These are phyloP conservation scores for Leccinum idahoense DNA, from an alignment of 1,284 basidiomycete genomes.

Conservation along the genomic window DNA sequence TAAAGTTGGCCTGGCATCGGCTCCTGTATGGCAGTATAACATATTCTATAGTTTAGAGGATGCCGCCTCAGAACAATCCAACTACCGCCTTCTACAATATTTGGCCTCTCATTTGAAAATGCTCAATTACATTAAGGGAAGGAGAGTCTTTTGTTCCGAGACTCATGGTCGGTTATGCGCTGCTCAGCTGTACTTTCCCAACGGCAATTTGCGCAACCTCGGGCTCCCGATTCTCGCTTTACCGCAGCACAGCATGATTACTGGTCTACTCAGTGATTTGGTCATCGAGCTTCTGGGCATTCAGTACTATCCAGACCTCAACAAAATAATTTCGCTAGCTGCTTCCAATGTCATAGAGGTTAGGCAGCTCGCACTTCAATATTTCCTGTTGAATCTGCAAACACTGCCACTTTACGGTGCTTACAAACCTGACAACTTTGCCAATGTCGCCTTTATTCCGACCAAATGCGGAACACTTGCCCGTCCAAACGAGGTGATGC, in stretches of 20 bases:
- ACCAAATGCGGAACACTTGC: conserved; percentile 7
- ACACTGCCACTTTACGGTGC: conserved; percentile 6
- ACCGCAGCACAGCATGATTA: background rate
- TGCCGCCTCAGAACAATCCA: conserved; percentile 11
- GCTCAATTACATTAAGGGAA: conserved; percentile 3
- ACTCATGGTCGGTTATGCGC: conserved; percentile 6
- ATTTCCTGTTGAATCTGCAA: conserved; percentile 19
- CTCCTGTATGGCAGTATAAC: conserved; percentile 1
- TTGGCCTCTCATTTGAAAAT: background rate
- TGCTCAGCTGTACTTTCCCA: conserved; percentile 15
- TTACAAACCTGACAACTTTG: conserved; percentile 17
- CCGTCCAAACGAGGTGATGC: conserved; percentile 10
- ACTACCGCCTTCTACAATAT: conserved; percentile 10
- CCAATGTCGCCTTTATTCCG: conserved; percentile 17
- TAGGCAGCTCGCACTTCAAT: conserved; percentile 9
- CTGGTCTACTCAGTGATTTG: background rate
- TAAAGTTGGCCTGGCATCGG: background rate
- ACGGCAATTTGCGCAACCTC: conserved; percentile 8
- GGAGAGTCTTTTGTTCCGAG: conserved; percentile 10
- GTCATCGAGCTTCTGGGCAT: conserved; percentile 15
- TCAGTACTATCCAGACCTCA: conserved; percentile 11
- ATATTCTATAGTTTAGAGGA: conserved; percentile 9
- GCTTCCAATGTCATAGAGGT: conserved; percentile 6
- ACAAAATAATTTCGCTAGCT: conserved; percentile 18
- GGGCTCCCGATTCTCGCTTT: conserved; percentile 19